Evolutionary conservation across 768 basidiomycete genomes (phyloP), one percentile per base, ranked within the genome.

Genomic region (Tylopilus sp.): DNA sequence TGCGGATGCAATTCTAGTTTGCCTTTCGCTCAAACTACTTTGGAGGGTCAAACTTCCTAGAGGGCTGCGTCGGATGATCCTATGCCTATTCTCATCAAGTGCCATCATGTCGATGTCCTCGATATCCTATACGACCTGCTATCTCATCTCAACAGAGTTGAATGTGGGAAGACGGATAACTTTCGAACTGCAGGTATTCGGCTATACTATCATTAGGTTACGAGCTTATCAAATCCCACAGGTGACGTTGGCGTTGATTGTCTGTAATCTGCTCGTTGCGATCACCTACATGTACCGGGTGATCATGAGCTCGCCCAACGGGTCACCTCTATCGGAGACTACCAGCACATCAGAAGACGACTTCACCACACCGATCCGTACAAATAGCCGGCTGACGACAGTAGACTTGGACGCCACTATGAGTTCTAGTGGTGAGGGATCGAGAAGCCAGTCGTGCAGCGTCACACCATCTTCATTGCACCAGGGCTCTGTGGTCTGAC

Each of bases 41-140:
- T 53, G 57, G 60, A 42, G 40, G 18, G 35, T 58, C 23, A 52
- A 40, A 9, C 60, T 61, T 42, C 57, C 60, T 12, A 22, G 6
- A 30, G 18, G 51, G 36, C 57, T 58, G 21, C 60, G 47, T 35
- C 48, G 44, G 26, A 61, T 61, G 60, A 44, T 56, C 23, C n/a
- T 62, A 15, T 50, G 28, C 31, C 35, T 55, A 18, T 62, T 61
- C 21, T 23, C 60, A 3, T 7, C 47, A 4, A 61, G 53, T 47
- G 43, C 39, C 12, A 43, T 53, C 40, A 8, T 58, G n/a, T 61
- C 44, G 3, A 0, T 15, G 10, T 42, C 36, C 35, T 51, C 60
- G 8, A 2, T 53, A 39, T 25, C 33, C 36, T 33, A 41, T 5
- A 41, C 40, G 10, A 20, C 57, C 5, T 7, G 31, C 5, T 42